Base-by-base conservation (phyloP, 2,329 filamentous ascomycete genomes). In the Trichoderma brevicompactum region DNA sequence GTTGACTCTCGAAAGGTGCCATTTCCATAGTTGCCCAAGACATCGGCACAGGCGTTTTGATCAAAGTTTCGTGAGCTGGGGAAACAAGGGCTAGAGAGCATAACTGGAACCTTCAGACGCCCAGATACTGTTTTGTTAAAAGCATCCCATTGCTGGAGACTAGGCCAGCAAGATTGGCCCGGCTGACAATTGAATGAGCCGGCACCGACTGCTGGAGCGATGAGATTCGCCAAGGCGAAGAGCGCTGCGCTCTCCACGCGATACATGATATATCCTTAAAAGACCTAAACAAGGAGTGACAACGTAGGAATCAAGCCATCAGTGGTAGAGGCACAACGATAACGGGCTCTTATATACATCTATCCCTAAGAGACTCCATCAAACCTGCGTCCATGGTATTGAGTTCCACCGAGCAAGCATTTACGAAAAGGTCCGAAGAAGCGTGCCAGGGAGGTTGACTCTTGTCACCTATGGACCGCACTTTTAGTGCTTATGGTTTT, bases 51-150 rank as follows among this genome's bases (percentile, higher is more conserved):
- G 44, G 17, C 62, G 8, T 46, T 10, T 9, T 7, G 9, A 19
- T 64, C 36, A n/a, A 19, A 64, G 53, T 64, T 19, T 19, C 44
- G 44, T 6, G 62, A 64, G 17, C 19, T 50, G 1, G 52, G 19
- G 44, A 64, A 64, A 17, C 85, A 87, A 1, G 80, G 75, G 7
- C 77, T 71, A 3, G 77, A 84, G 9, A 86, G 70, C 1, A 85
- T 84, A 0, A 81, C 74, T 0, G 82, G 85, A 1, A 76, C 75
- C 34, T 87, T 75, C n/a, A 87, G 75, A 12, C 74, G 75, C 0
- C 86, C 85, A 3, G 74, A 74, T 0, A 87, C 73, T 2, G 83
- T 82, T 32, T 72, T 44, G 71, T 88, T 87, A 67, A 87, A 79
- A 2, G 69, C 60, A 7, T 72, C 68, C 85, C 85, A 87, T n/a